Evolutionary conservation across 2,329 filamentous ascomycete species (phyloP).

Genomic region (Sarocladium oryzae): DNA sequence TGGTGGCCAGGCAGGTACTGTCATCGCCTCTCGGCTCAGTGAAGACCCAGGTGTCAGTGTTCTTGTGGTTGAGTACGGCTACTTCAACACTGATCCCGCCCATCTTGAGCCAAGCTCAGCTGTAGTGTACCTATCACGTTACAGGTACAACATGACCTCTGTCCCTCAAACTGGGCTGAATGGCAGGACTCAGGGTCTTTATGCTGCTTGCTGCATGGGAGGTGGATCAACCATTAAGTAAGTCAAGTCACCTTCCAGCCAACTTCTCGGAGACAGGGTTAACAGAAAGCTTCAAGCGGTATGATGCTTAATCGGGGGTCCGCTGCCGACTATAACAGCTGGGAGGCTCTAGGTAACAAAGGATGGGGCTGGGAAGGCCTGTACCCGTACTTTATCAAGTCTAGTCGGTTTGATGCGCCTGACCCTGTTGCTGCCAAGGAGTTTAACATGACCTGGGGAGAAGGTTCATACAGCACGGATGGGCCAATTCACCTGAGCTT

Average conservation of each 20-base stretch:
- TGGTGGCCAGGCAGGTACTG: constrained; percentile 20
- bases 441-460: constrained; percentile 16
- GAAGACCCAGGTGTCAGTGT: constrained; percentile 13
- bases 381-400: constrained; percentile 18
- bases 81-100: constrained; percentile 17
- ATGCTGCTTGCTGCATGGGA: constrained; percentile 21
- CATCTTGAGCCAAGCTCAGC: constrained; percentile 1
- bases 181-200: constrained; percentile 16
- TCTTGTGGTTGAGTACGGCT: constrained; percentile 22
- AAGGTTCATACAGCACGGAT: constrained; percentile 16
- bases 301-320: constrained; percentile 24
- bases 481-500: constrained; percentile 18
- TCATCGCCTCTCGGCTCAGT: constrained; percentile 18
- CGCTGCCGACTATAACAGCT: constrained; percentile 24
- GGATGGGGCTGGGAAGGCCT: constrained; percentile 30
- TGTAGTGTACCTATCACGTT: not conserved
- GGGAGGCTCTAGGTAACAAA: constrained; percentile 29
- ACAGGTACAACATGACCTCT: constrained; percentile 16
- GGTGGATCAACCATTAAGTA: constrained; percentile 24
- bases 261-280: not conserved
- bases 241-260: not conserved
- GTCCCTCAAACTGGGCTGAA: constrained; percentile 19
- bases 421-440: constrained; percentile 14
- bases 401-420: constrained; percentile 16
- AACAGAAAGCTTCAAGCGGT: constrained; percentile 10